Evolutionary conservation across 2,329 filamentous ascomycete species (phyloP), one percentile per base, ranked within the genome.

Genomic region (Reticulascus tulasneorum): DNA sequence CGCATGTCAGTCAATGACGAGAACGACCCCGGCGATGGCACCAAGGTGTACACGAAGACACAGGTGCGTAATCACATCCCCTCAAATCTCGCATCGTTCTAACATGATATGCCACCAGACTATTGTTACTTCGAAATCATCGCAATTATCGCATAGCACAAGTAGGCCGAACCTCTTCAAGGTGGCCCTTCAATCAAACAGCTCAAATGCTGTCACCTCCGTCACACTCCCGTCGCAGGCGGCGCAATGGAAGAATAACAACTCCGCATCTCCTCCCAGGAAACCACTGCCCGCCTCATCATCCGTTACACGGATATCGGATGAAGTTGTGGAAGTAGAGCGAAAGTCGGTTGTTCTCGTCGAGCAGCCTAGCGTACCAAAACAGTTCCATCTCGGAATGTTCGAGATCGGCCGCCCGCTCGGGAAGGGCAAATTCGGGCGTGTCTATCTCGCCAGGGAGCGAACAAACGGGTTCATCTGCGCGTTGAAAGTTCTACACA

Each of bases 321-420:
- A 76, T 19, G 82, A 85, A 45, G 43, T 61, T 33, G 60, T 55
- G 19, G 58, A 60, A 47, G 56, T 56, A 12, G 76, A 82, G 47
- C 67, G 69, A 28, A 71, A 71, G 47, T 70, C 72, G 17, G 34
- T 18, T 26, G 57, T 65, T 29, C 60, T 82, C 36, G 67, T 74
- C 39, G 72, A 82, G 30, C 77, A 82, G 53, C 73, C 79, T 23
- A 53, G 59, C 45, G 38, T 66, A 15, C 74, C 73, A 27, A 81
- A 78, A 50, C 63, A 88, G 49, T 90, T 90, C 63, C 87, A 94
- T 56, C 77, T 95, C 5, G 86, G 87, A 62, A 94, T 94, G 86
- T 94, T 94, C 59, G 89, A 95, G 60, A 94, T 94, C 47, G 86
- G 86, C 24, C 84, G 87, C 49, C 86, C 86, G 2, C 69, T 94